A percentile compares a stretch with the other conserved stretches of the same genome.
These are phyloP conservation scores for Coemansia sp. DNA, from an alignment of 192 early-diverging fungal genomes.

Conservation along the genomic window DNA sequence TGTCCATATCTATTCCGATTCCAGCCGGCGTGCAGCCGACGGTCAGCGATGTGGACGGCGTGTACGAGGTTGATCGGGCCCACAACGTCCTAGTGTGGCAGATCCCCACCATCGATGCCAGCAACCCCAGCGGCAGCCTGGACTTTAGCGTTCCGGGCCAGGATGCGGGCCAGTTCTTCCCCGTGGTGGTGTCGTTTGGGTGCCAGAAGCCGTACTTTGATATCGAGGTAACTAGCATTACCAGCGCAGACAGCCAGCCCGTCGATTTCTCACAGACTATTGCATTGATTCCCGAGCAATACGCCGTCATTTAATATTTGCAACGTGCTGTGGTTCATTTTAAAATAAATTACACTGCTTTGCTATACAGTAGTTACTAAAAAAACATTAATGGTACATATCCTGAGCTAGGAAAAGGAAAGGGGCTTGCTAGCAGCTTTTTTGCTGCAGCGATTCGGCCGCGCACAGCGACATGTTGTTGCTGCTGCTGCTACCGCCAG, in stretches of 20 bases:
- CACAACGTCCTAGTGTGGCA: slow-evolving; percentile 82
- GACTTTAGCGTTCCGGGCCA: slow-evolving; percentile 78
- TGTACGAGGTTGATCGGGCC: slow-evolving; percentile 73
- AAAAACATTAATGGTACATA: too few species aligned
- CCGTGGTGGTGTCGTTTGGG: slow-evolving; percentile 63
- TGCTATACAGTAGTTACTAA: neutral
- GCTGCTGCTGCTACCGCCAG: neutral
- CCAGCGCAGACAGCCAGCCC: slow-evolving; percentile 17
- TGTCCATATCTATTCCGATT: slow-evolving; percentile 86
- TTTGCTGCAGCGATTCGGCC: neutral
- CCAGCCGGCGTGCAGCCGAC: slow-evolving; percentile 71
- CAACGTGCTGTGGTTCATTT: too few species aligned
- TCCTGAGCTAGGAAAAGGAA: too few species aligned
- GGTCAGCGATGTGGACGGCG: slow-evolving; percentile 79
- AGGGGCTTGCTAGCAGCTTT: too few species aligned
- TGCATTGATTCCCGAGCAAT: slow-evolving; percentile 73
- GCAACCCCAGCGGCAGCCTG: slow-evolving; percentile 75
- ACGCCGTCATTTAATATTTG: slow-evolving; percentile 77
- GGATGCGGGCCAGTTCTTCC: slow-evolving; percentile 58
- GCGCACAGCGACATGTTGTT: neutral
- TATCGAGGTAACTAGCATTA: slow-evolving; percentile 59
- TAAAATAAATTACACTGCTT: too few species aligned
- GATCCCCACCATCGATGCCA: slow-evolving; percentile 66
- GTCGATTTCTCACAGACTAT: slow-evolving; percentile 74
- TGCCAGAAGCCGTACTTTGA: slow-evolving; percentile 72